Base-by-base conservation (phyloP, 345 rosid genomes). In the Iberis pinnata region DNA sequence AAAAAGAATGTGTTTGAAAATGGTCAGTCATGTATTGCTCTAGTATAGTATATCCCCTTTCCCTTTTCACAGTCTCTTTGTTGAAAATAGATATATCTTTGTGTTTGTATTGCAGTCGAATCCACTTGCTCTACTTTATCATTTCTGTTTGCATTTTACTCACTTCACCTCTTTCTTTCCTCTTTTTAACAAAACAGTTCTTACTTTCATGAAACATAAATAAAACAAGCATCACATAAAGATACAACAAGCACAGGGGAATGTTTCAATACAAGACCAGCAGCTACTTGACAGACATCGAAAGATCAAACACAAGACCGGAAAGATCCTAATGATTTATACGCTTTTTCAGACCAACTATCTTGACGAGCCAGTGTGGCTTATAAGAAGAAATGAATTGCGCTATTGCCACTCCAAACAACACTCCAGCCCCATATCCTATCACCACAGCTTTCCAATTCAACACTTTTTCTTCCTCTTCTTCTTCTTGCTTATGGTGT, bases 361-460 rank as follows among this genome's bases (percentile, higher is more conserved):
- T 22, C 27, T 41, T 50, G 8, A 1, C 2, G 12, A 61, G 66
- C 66, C 44, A 61, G 44, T 22, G 27, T 0, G 58, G 59, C 1
- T 61, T 61, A 27, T 51, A 52, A 8, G 38, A 51, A 33, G 58
- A 36, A 16, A 61, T 43, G 27, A 61, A 27, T 22, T 61, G 58
- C 43, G 44, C 43, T 32, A 61, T 12, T 9, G 15, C 35, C 44
- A 61, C 42, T 61, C 58, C 58, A 51, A 42, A 0, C 26, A 52
- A 43, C 6, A 51, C 16, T 9, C 66, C 66, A 33, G 37, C 3
- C 4, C 39, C 58, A 43, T 24, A 61, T 1, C 59, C 66, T 43
- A 43, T 61, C 9, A 33, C 45, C 52, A 43, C 29, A 16, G 4
- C 59, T 44, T 36, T 52, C 66, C 51, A 43, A 31, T 1, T 57